phyloP scores from a whole-genome alignment of 306 rosid species.

The Aeschynomene evenia region DNA sequence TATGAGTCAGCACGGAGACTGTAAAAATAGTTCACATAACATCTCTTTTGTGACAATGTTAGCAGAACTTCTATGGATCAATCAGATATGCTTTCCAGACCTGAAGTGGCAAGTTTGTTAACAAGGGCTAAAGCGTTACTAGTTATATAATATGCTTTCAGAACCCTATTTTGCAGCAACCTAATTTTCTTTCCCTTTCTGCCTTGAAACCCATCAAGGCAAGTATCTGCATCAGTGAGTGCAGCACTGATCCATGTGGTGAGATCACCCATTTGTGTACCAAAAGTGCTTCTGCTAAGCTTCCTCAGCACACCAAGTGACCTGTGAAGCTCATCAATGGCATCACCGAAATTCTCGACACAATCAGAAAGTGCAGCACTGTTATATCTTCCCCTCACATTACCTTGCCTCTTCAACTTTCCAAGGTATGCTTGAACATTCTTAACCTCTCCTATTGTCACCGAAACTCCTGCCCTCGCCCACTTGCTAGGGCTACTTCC shows the following conservation, averaged over 20 bases:
- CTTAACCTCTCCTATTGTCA: slow-evolving; percentile 51
- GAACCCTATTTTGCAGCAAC: slow-evolving; percentile 41
- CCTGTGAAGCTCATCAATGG: slow-evolving; percentile 57
- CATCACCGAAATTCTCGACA: slow-evolving; percentile 44
- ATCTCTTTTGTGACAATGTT: background rate
- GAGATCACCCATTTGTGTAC: slow-evolving; percentile 54
- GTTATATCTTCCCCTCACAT: slow-evolving; percentile 33
- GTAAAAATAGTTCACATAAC: no score
- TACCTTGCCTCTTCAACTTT: slow-evolving; percentile 24
- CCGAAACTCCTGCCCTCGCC: slow-evolving; percentile 74
- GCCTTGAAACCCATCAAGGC: slow-evolving; percentile 59
- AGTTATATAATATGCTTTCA: slow-evolving; percentile 38
- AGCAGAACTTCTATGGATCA: slow-evolving; percentile 23
- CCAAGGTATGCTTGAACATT: slow-evolving; percentile 29
- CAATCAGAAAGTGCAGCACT: slow-evolving; percentile 57
- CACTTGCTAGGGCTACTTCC: slow-evolving; percentile 58
- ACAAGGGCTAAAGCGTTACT: slow-evolving; percentile 72
- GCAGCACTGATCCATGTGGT: slow-evolving; percentile 77
- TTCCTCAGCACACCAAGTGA: slow-evolving; percentile 55
- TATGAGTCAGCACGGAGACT: no score
- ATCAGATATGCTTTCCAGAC: slow-evolving; percentile 28
- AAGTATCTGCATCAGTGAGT: slow-evolving; percentile 55
- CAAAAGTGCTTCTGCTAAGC: slow-evolving; percentile 51
- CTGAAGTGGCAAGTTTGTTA: slow-evolving; percentile 56
- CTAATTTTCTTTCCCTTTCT: slow-evolving; percentile 20